Conservation (phyloP, 495 filamentous ascomycete species). For the Elasticomyces elasticus region DNA sequence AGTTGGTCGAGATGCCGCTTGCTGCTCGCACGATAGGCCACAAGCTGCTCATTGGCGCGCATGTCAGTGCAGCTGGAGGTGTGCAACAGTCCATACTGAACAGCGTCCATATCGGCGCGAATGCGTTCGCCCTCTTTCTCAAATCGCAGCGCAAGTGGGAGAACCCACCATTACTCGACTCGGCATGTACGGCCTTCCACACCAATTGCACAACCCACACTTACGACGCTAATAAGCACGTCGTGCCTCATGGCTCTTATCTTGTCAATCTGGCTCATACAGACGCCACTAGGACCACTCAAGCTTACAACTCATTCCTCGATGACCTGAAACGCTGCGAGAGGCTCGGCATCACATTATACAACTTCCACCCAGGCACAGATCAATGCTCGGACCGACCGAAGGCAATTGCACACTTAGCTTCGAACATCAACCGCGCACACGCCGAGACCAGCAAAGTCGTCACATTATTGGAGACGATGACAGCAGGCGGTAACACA, state of each 20-base stretch:
- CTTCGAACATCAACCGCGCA: constrained; percentile 65
- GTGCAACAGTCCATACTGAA: constrained; percentile 84
- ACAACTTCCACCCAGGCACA: constrained; percentile 95
- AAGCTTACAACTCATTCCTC: constrained; percentile 76
- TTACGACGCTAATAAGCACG: constrained; percentile 56
- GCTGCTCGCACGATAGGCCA: constrained; percentile 56
- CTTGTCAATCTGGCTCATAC: constrained; percentile 87
- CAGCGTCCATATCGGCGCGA: constrained; percentile 53
- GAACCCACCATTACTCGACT: constrained; percentile 64
- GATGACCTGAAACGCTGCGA: constrained; percentile 87
- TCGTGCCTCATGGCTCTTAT: constrained; percentile 85
- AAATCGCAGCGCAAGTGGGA: constrained; percentile 94
- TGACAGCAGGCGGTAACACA: constrained; percentile 78
- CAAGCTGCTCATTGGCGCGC: constrained; percentile 81
- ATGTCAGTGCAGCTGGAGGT: constrained; percentile 81
- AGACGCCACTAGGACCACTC: constrained; percentile 67
- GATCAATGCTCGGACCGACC: constrained; percentile 39
- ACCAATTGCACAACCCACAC: constrained; percentile 54
- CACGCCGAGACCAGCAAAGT: constrained; percentile 65
- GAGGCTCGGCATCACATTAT: constrained; percentile 73
- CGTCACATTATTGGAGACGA: constrained; percentile 81
- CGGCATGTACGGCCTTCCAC: constrained; percentile 57
- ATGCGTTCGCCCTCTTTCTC: constrained; percentile 87
- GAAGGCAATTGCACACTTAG: constrained; percentile 67
- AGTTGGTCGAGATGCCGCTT: constrained; percentile 50